Evolutionary conservation across 345 rosid species (phyloP).

Genomic region (Syzygium aqueum): DNA sequence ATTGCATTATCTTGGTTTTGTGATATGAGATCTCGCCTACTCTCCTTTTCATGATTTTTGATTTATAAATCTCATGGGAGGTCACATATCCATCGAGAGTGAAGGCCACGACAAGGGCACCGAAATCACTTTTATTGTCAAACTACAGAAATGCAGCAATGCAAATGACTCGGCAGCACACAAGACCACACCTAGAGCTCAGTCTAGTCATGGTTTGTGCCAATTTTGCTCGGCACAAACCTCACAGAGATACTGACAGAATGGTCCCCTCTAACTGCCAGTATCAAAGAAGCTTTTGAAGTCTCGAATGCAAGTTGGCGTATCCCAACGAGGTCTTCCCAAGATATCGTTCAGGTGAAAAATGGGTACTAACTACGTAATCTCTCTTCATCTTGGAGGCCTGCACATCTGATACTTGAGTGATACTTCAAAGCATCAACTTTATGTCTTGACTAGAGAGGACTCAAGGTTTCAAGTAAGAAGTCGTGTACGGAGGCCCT

Average conservation of each 20-base stretch:
- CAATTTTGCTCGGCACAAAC: slow-evolving; percentile 21
- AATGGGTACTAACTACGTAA: neutral
- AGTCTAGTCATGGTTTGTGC: slow-evolving; percentile 46
- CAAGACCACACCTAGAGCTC: slow-evolving; percentile 31
- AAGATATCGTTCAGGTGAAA: neutral
- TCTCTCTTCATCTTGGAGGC: neutral
- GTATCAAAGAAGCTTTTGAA: slow-evolving; percentile 44
- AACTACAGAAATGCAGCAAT: slow-evolving; percentile 50
- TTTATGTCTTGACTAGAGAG: neutral
- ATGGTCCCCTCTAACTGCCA: slow-evolving; percentile 10
- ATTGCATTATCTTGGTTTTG: neutral
- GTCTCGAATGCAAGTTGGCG: neutral
- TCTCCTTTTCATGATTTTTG: slow-evolving; percentile 16
- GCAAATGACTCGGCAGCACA: slow-evolving; percentile 19
- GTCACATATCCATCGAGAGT: slow-evolving; percentile 85
- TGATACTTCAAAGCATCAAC: neutral
- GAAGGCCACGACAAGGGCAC: slow-evolving; percentile 76
- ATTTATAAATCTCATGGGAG: slow-evolving; percentile 89
- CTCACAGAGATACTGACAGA: slow-evolving; percentile 11
- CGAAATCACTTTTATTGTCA: slow-evolving; percentile 47
- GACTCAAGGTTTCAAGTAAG: neutral
- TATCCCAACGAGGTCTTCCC: neutral
- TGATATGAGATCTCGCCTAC: neutral
- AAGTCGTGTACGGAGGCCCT: neutral
- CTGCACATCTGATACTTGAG: neutral